Evolutionary conservation across 1,284 basidiomycete genomes (phyloP), one percentile per base, ranked within the genome.

Genomic region (Marasmius sp.): DNA sequence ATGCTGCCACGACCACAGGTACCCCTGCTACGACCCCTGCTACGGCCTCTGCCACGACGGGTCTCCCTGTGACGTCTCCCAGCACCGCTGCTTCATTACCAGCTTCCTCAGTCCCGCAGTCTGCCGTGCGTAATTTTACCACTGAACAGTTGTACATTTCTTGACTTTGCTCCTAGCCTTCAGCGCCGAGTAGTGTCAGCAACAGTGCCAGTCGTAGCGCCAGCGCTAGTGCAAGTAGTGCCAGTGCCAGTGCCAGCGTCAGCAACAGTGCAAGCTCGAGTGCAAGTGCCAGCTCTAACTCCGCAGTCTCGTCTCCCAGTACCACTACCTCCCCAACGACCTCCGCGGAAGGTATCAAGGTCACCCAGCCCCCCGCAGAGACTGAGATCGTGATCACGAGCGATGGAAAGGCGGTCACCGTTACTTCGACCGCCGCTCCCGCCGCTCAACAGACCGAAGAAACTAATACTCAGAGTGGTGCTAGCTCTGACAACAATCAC

Each of bases 401-500:
- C 38, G 55, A 53, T 14, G 61, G 58, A 14, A 18, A 22, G 10
- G n/a, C 20, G 5, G 52, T 59, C 27, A 63, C 61, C 3, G 20
- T 57, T 8, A 63, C 61, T 39, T 36, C 51, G 11, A 55, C 59
- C 20, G n/a, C n/a, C n/a, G 22, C 58, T 3, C 61, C 68, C 18
- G 69, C 74, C 47, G 64, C 69, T 38, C 60, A 27, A 27, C 27
- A 72, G 22, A 63, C 73, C 6, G 56, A 70, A 16, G 54, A 73
- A 0, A 61, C 73, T 14, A 50, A 66, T 66, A 33, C 65, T 65
- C 47, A 63, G 53, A 60, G 68, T 65, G 59, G 68, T 12, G 58
- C 66, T 7, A 55, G 66, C 81, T n/a, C n/a, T n/a, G 57, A 75
- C 82, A 51, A 64, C 71, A 52, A 83, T 34, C n/a, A n/a, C 45